Evolutionary conservation across 2,329 filamentous ascomycete species (phyloP), one percentile per base, ranked within the genome.

Genomic region (Coniochaeta hoffmannii): DNA sequence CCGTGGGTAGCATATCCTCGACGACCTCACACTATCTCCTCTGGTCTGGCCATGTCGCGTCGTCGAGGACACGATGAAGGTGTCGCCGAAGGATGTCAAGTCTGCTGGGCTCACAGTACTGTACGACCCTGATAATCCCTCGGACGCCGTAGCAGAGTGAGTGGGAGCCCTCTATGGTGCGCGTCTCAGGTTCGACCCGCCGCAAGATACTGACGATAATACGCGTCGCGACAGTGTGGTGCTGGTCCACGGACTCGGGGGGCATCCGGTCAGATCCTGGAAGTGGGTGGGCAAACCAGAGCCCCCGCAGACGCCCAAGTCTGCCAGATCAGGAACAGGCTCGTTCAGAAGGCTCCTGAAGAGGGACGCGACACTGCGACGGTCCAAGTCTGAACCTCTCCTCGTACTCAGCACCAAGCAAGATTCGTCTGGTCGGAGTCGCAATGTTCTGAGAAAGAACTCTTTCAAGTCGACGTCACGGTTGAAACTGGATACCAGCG

Each of bases 231-330:
- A 35, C 57, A 70, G 68, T 57, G 64, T 70, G 36, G 57, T 70
- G 19, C 59, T 70, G 52, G 60, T 70, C 26, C 63, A 66, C 11
- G 67, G 68, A 24, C 57, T 67, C 12, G 68, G 68, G 0, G 65
- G 66, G 15, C 68, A 70, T 38, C 66, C 68, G 0, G 62, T 69
- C 2, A 61, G 59, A 24, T 66, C 67, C 19, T 69, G 66, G 66
- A 65, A 61, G 34, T 57, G 22, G 50, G 53, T 24, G 5, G 32
- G 50, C 46, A 55, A 50, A n/a, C 28, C 36, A 9, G 58, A 54
- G 3, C 55, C 55, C 10, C 57, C 55, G 22, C 56, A 50, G n/a
- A 54, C 61, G 24, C 56, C 57, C 6, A 59, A 55, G 28, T 50
- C 50, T 17, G 53, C 58, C n/a, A 30, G 53, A 24, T 54, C 57